These are phyloP conservation scores for Hanseniaspora uvarum DNA, from an alignment of 1,139 yeast species.

Conservation along the genomic window DNA sequence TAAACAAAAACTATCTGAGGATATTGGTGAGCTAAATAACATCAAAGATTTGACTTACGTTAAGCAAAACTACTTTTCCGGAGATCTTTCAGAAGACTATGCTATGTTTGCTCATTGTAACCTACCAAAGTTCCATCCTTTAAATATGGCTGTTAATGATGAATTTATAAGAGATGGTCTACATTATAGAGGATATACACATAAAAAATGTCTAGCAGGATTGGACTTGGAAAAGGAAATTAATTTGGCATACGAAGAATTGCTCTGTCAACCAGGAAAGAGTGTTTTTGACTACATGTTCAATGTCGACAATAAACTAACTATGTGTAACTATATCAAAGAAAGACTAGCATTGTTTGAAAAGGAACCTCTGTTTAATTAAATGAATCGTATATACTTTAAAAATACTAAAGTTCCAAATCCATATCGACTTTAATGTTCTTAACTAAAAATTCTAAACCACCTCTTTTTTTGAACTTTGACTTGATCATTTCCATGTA, in stretches of 20 bases:
- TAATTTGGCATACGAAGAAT: conserved; percentile 25
- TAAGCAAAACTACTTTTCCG: conserved; percentile 7
- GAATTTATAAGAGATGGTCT: conserved; percentile 26
- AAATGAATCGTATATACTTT: background rate
- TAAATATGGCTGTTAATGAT: conserved; percentile 17
- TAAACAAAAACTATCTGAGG: conserved; percentile 18
- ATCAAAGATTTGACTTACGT: conserved; percentile 2
- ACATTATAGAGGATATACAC: conserved; percentile 28
- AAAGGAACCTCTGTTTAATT: conserved; percentile 10
- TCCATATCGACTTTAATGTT: conserved; percentile 35
- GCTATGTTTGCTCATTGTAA: conserved; percentile 30
- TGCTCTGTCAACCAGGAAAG: conserved; percentile 24
- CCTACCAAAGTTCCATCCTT: conserved; percentile 26
- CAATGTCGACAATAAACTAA: conserved; percentile 20
- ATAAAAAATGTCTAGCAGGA: conserved; percentile 23
- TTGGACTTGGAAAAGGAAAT: conserved; percentile 29
- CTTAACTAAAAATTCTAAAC: conserved; percentile 39
- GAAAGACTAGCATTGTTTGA: conserved; percentile 23
- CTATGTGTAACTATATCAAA: conserved; percentile 26
- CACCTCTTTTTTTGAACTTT: conserved; percentile 35
- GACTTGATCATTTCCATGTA: conserved; percentile 25
- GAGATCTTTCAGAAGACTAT: background rate
- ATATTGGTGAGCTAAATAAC: background rate
- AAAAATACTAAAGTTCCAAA: conserved; percentile 35
- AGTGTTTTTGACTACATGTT: conserved; percentile 25